Percentiles rank a stretch among this genome's conserved stretches.
Conservation (phyloP, 1,284 basidiomycete species). For the Ceratobasidium sp. region DNA sequence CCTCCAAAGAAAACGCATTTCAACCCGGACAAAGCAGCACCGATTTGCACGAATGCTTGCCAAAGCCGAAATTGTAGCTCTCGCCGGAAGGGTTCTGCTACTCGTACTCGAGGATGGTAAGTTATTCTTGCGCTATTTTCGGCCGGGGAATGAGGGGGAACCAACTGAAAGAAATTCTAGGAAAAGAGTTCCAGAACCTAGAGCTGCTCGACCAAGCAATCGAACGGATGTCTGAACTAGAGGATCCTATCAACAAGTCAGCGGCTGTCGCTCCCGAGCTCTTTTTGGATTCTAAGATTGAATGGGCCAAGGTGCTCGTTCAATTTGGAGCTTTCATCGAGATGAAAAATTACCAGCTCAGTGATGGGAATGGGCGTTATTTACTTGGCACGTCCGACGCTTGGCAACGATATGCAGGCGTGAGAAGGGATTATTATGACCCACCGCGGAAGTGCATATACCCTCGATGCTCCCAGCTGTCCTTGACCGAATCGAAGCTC, state of each 20-base stretch:
- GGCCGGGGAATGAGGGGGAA: neutral
- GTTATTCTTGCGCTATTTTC: neutral
- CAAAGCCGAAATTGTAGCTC: neutral
- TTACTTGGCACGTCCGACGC: neutral
- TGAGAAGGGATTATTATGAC: neutral
- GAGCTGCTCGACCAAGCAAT: neutral
- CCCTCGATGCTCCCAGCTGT: slow-evolving; percentile 12
- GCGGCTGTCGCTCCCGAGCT: neutral
- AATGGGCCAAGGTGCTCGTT: neutral
- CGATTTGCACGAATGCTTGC: neutral
- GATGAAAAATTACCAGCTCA: neutral
- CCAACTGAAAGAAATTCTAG: neutral
- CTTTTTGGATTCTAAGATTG: neutral
- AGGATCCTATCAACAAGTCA: neutral
- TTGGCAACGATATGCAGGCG: neutral
- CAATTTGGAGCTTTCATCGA: neutral
- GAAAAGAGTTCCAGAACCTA: neutral
- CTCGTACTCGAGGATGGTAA: neutral
- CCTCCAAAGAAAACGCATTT: neutral
- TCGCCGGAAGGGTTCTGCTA: neutral
- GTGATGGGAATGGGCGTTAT: neutral
- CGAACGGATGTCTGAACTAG: neutral
- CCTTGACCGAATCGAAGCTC: neutral
- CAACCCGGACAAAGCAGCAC: neutral
- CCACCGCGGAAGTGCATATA: neutral